These are phyloP conservation scores for Scopulariopsis brevicaulis DNA, from an alignment of 2,329 filamentous ascomycete genomes.

Conservation along the genomic window DNA sequence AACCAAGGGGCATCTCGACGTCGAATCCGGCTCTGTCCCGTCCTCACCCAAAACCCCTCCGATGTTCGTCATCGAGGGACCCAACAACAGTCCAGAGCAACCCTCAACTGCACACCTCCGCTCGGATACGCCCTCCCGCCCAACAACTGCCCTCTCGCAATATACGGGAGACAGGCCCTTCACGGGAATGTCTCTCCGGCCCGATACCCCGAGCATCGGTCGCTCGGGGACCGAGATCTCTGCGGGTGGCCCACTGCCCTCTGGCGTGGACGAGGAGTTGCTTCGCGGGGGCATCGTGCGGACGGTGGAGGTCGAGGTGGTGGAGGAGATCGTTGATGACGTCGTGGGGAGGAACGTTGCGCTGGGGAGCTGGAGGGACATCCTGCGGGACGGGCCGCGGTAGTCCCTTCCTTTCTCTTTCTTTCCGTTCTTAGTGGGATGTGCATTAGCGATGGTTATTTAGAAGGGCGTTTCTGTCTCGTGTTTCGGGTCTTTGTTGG, in stretches of 20 bases:
- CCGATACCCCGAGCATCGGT: not conserved
- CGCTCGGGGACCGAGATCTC: not conserved
- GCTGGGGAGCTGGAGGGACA: not conserved
- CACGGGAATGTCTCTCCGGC: not conserved
- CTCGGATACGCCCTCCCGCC: not conserved
- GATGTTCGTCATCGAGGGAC: constrained; percentile 4
- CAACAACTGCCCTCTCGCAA: not conserved
- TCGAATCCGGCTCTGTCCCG: constrained; percentile 6
- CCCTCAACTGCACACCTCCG: not conserved
- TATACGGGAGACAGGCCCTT: not conserved
- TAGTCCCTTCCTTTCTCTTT: not conserved
- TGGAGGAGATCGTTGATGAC: constrained; percentile 5
- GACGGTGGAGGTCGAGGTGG: constrained; percentile 7
- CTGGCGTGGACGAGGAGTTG: not conserved
- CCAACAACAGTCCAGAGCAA: not conserved
- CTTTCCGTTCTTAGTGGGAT: not conserved
- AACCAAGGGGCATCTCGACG: constrained; percentile 7
- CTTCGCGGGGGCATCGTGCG: constrained; percentile 5
- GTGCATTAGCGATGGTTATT: not conserved
- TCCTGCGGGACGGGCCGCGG: not conserved
- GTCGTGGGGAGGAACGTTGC: not conserved
- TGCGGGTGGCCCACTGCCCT: not conserved
- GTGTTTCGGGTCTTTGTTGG: no score
- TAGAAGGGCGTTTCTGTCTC: no score
- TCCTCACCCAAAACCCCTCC: not conserved